Conservation (phyloP, 169 alveolate species). For the Cryptosporidium bovis region DNA sequence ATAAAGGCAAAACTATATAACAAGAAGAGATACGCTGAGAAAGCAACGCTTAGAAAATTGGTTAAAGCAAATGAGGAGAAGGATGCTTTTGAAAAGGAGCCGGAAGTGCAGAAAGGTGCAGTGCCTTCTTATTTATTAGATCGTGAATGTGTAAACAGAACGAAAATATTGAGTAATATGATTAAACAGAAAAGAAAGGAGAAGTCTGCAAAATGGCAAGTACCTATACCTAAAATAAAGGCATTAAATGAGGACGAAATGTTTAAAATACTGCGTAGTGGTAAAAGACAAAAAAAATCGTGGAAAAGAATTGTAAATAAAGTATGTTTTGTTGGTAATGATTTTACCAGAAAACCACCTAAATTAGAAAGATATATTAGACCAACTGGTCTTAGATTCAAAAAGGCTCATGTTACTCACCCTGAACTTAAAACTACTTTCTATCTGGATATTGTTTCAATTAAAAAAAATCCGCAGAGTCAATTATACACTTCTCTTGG, state of each 20-base stretch:
- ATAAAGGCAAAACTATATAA: slow-evolving; percentile 96
- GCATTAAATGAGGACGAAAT: slow-evolving; percentile 92
- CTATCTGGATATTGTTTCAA: slow-evolving; percentile 94
- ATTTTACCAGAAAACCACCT: slow-evolving; percentile 99
- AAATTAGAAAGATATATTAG: slow-evolving; percentile 97
- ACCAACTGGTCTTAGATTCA: slow-evolving; percentile 98
- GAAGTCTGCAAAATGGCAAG: slow-evolving; percentile 99
- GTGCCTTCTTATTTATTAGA: slow-evolving; percentile 98
- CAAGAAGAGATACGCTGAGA: slow-evolving; percentile 97
- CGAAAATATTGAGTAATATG: slow-evolving; percentile 95
- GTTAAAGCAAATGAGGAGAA: slow-evolving; percentile 93
- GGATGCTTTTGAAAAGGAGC: slow-evolving; percentile 89
- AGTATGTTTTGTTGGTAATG: slow-evolving; percentile 97
- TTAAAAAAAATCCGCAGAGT: slow-evolving; percentile 97
- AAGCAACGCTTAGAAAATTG: slow-evolving; percentile 95
- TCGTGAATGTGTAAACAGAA: slow-evolving; percentile 95
- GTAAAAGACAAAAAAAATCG: slow-evolving; percentile 95
- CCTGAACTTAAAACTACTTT: slow-evolving; percentile 98
- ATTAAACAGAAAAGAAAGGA: slow-evolving; percentile 98
- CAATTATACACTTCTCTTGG: slow-evolving; percentile 95
- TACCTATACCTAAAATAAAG: slow-evolving; percentile 97
- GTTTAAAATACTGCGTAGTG: slow-evolving; percentile 93
- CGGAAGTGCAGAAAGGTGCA: slow-evolving; percentile 94
- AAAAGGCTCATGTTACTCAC: slow-evolving; percentile 99
- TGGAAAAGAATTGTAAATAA: slow-evolving; percentile 99